A percentile compares a stretch with the other conserved stretches of the same genome.
phyloP scores from a whole-genome alignment of 2,329 filamentous ascomycete genomes.

The Alternaria sp. region DNA sequence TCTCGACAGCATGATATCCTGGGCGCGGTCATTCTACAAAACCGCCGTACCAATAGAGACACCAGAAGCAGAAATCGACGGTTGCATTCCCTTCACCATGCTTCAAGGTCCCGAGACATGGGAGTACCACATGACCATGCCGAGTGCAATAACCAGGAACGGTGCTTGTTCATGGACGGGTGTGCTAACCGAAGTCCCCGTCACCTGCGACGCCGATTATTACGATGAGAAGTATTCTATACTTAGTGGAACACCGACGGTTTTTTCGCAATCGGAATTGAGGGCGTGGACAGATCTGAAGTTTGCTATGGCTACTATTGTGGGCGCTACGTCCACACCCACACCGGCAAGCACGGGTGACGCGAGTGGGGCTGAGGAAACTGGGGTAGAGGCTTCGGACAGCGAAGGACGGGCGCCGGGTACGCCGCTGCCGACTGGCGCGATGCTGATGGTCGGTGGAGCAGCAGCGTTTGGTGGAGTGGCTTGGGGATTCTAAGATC shows the following conservation, averaged over 20 bases:
- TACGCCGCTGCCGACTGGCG: background rate
- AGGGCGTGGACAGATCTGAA: background rate
- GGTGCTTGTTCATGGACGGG: slow-evolving; percentile 11
- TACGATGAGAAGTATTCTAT: background rate
- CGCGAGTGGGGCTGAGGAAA: background rate
- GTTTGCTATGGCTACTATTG: slow-evolving; percentile 11
- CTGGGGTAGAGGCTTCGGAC: background rate
- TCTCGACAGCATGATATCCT: background rate
- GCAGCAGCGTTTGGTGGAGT: slow-evolving; percentile 2
- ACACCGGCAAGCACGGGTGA: background rate
- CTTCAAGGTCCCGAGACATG: slow-evolving; percentile 12
- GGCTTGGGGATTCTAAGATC: background rate
- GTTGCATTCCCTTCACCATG: slow-evolving; percentile 3
- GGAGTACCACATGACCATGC: background rate
- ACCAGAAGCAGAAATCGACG: background rate
- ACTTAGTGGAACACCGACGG: background rate
- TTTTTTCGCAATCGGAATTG: background rate
- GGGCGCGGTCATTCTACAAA: background rate
- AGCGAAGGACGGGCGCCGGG: background rate
- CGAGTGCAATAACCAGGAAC: background rate
- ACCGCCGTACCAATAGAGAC: slow-evolving; percentile 36
- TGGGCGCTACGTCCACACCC: background rate
- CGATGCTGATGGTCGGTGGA: background rate
- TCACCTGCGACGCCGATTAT: slow-evolving; percentile 5
- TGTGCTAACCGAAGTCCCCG: slow-evolving; percentile 2